phyloP scores from a whole-genome alignment of 2,329 filamentous ascomycete genomes.

The Diaporthe ampelina region DNA sequence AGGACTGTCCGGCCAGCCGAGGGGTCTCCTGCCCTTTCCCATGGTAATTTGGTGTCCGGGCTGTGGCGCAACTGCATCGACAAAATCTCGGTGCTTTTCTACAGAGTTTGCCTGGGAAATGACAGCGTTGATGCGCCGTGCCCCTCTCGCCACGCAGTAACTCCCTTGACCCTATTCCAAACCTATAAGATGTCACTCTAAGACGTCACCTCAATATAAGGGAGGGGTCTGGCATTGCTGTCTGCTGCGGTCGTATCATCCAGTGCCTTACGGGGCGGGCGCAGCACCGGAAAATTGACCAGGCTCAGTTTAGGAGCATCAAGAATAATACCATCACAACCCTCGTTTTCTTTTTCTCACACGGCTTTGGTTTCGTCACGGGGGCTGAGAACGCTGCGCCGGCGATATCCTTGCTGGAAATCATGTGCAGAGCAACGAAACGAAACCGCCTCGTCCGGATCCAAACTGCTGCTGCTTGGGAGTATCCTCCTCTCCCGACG shows the following conservation, averaged over 20 bases:
- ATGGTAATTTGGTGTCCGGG: background rate
- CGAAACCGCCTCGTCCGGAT: slow-evolving; percentile 11
- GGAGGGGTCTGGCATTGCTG: background rate
- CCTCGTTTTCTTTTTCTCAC: slow-evolving; percentile 12
- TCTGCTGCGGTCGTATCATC: background rate
- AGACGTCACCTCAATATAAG: slow-evolving; percentile 18
- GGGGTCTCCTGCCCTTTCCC: background rate
- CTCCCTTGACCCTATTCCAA: slow-evolving; percentile 10
- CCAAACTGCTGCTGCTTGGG: slow-evolving; percentile 13
- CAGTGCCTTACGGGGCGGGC: background rate
- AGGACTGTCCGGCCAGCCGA: background rate
- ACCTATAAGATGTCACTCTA: slow-evolving; percentile 23
- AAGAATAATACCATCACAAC: slow-evolving; percentile 4
- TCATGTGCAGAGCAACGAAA: slow-evolving; percentile 17
- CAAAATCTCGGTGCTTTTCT: slow-evolving; percentile 31
- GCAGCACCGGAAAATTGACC: background rate
- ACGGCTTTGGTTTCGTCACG: slow-evolving; percentile 20
- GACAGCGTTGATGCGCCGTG: slow-evolving; percentile 28
- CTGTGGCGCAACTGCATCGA: slow-evolving; percentile 3
- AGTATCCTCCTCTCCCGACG: slow-evolving; percentile 17
- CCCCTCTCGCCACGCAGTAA: background rate
- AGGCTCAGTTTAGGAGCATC: background rate
- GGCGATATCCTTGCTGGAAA: slow-evolving; percentile 1
- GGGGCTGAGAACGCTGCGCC: slow-evolving; percentile 10
- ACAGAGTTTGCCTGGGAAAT: slow-evolving; percentile 31